Conservation (phyloP, 1,284 basidiomycete species). For the Puccinia polysora region DNA sequence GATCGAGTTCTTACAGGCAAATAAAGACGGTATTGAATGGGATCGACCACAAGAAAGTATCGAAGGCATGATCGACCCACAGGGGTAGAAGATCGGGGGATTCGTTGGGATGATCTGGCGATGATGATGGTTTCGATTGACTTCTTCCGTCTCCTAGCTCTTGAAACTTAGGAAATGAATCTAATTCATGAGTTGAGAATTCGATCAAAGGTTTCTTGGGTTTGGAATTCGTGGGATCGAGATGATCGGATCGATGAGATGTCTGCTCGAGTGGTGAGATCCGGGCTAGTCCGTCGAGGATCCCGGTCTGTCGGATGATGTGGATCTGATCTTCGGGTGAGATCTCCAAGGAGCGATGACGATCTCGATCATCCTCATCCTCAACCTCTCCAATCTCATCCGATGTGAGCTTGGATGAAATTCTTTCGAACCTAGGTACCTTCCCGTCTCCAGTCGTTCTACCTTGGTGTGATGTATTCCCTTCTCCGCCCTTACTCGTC, state of each 20-base stretch:
- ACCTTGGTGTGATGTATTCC: background rate
- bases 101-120: background rate
- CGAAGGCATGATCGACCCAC: slow-evolving; percentile 33
- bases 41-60: slow-evolving; percentile 38
- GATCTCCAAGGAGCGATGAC: slow-evolving; percentile 1
- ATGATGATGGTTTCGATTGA: background rate
- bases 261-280: no score
- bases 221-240: background rate
- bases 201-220: slow-evolving; percentile 12
- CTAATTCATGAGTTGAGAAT: slow-evolving; percentile 19
- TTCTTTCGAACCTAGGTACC: no score
- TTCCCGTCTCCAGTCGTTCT: background rate
- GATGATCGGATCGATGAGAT: background rate
- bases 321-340: slow-evolving; percentile 13
- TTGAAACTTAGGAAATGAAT: background rate
- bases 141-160: background rate
- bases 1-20: slow-evolving; percentile 32
- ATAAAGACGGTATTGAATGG: slow-evolving; percentile 39
- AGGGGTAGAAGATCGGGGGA: slow-evolving; percentile 13
- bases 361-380: no score
- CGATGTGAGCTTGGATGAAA: no score
- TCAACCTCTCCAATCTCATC: background rate
- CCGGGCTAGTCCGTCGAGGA: slow-evolving; percentile 9
- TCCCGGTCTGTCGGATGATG: slow-evolving; percentile 31
- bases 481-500: background rate